Evolutionary conservation across 2,329 filamentous ascomycete genomes (phyloP).

Genomic region (Graphiopsis chlorocephala): DNA sequence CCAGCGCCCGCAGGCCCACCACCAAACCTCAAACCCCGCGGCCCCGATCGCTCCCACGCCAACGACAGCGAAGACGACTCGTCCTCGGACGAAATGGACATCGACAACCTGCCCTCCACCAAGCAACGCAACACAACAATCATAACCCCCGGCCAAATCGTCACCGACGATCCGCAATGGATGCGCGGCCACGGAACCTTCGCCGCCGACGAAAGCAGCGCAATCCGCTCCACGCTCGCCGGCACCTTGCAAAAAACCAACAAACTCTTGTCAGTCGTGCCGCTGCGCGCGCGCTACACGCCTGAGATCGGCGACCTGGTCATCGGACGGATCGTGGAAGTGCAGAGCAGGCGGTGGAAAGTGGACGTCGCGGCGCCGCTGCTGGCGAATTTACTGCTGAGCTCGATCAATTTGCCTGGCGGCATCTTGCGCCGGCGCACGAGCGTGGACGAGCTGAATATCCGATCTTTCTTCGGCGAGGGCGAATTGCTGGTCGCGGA

Average conservation of each 20-base stretch:
- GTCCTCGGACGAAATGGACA: conserved; percentile 36
- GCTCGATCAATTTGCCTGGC: conserved; percentile 89
- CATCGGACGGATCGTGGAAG: conserved; percentile 87
- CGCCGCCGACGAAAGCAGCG: conserved; percentile 57
- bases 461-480: conserved; percentile 94
- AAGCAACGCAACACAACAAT: conserved; percentile 47
- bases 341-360: conserved; percentile 90
- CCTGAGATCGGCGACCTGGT: conserved; percentile 96
- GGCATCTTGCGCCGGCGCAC: conserved; percentile 89
- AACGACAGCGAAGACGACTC: conserved; percentile 33
- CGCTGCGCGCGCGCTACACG: conserved; percentile 86
- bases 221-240: conserved; percentile 85
- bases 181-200: conserved; percentile 97
- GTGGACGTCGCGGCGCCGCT: conserved; percentile 89
- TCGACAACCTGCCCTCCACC: conserved; percentile 50
- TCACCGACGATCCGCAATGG: conserved; percentile 93
- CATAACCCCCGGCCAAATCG: conserved; percentile 82
- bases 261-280: conserved; percentile 89
- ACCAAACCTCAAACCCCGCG: conserved; percentile 19
- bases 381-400: conserved; percentile 79
- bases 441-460: conserved; percentile 94
- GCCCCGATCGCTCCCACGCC: conserved; percentile 33
- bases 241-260: conserved; percentile 91
- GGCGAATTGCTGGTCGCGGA: conserved; percentile 92
- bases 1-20: conserved; percentile 43